Conservation (phyloP, 2,329 filamentous ascomycete genomes). For the Fusarium sterilihyphosum region DNA sequence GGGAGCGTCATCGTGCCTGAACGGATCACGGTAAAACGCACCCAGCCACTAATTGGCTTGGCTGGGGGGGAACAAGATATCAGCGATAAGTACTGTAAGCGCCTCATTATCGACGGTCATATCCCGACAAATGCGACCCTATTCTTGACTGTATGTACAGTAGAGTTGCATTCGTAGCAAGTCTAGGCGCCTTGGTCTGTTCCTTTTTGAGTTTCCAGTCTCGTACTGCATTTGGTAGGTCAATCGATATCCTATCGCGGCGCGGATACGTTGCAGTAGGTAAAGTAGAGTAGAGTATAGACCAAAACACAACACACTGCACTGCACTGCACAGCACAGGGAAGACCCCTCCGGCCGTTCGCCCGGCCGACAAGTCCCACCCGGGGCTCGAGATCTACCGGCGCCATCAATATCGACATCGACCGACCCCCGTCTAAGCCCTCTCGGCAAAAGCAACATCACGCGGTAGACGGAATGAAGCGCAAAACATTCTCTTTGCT, state of each 20-base stretch:
- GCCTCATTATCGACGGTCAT: slow-evolving; percentile 11
- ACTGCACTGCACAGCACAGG: background rate
- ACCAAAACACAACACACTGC: background rate
- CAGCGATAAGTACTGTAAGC: slow-evolving; percentile 24
- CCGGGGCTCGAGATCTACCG: slow-evolving; percentile 26
- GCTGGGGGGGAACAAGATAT: slow-evolving; percentile 15
- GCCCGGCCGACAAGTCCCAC: slow-evolving; percentile 9
- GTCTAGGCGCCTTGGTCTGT: slow-evolving; percentile 10
- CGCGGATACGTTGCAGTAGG: background rate
- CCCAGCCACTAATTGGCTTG: slow-evolving; percentile 5
- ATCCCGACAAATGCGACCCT: slow-evolving; percentile 23
- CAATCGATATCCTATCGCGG: slow-evolving; percentile 7
- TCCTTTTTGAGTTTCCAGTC: slow-evolving; percentile 7
- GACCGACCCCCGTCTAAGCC: slow-evolving; percentile 23
- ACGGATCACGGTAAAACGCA: slow-evolving; percentile 7
- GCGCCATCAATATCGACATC: slow-evolving; percentile 8
- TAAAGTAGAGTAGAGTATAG: background rate
- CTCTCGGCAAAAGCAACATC: slow-evolving; percentile 79
- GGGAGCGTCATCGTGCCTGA: slow-evolving; percentile 36
- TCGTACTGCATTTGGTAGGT: slow-evolving; percentile 10
- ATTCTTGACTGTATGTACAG: slow-evolving; percentile 4
- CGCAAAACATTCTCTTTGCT: slow-evolving; percentile 96
- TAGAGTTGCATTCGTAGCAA: slow-evolving; percentile 18
- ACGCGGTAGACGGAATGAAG: slow-evolving; percentile 84
- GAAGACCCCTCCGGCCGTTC: slow-evolving; percentile 24